Base-by-base conservation (phyloP, 2,329 filamentous ascomycete species). In the Penicillium sp. region DNA sequence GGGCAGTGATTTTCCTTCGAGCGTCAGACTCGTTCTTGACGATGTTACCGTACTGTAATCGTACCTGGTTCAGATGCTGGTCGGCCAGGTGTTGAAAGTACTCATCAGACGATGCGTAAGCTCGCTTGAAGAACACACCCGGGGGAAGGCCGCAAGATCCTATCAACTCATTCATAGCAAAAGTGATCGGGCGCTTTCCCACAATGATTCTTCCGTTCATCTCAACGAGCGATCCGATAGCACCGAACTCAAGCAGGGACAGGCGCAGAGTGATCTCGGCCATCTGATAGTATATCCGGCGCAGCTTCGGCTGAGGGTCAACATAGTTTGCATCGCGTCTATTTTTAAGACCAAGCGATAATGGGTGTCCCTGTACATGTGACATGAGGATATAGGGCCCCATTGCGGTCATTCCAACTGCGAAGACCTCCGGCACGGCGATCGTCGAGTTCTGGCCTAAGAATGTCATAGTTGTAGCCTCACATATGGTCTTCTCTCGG, bases 321-420 rank as follows among this genome's bases (percentile, higher is more conserved):
- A 26, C 3, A 6, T 5, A 26, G 26, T 4, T 26, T 26, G 26
- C 26, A 5, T 26, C 26, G 3, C 26, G 26, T 26, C 26, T 6
- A 26, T 26, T 26, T 26, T 26, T 26, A 26, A 26, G 26, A 26
- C 26, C 26, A 26, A 26, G 5, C 26, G 26, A 56, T 13, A 56
- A 19, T 46, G 30, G 26, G 7, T 3, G 29, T 11, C 53, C 53
- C 8, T 47, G 15, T 9, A 47, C 11, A 3, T 29, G 21, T 5
- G 53, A n/a, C 21, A 56, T 47, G 23, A 56, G 9, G n/a, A 56
- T 26, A 7, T 56, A 56, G 8, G 53, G 53, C 2, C 53, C 53
- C 2, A 23, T n/a, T 7, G 11, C n/a, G 21, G 44, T 21, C 6
- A 44, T 17, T 5, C 56, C 56, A 11, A 17, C 13, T 2, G 46